Conservation (phyloP, 1,284 basidiomycete species). For the Austroboletus novae-zelandiae region DNA sequence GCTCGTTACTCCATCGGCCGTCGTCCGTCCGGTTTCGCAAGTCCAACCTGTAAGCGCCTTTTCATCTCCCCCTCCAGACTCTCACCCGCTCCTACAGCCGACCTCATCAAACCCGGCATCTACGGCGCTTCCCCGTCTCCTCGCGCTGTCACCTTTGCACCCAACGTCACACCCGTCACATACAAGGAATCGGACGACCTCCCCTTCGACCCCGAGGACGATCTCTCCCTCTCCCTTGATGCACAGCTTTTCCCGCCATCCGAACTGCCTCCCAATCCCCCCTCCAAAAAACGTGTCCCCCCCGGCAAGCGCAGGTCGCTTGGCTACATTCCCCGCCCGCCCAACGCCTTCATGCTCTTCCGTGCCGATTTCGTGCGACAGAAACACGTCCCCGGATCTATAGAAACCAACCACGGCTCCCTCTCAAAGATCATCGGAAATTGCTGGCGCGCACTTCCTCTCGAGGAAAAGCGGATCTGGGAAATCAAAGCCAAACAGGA, state of each 20-base stretch:
- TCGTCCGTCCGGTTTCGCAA: constrained; percentile 18
- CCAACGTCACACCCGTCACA: constrained; percentile 66
- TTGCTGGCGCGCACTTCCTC: constrained; percentile 64
- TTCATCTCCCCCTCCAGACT: accelerated
- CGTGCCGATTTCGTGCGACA: constrained; percentile 83
- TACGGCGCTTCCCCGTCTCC: constrained; percentile 47
- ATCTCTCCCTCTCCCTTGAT: constrained; percentile 19
- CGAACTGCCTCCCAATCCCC: constrained; percentile 34
- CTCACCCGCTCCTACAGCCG: constrained; percentile 21
- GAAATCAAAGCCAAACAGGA: constrained; percentile 62
- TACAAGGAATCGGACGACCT: constrained; percentile 49
- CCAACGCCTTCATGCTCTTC: constrained; percentile 94
- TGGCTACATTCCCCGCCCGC: constrained; percentile 82
- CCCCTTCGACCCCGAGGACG: constrained; percentile 18
- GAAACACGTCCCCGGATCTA: constrained; percentile 77
- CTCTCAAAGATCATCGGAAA: constrained; percentile 73
- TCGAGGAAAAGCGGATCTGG: constrained; percentile 67
- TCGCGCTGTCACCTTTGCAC: constrained; percentile 64
- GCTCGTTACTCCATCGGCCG: constrained; percentile 21
- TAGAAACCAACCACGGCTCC: constrained; percentile 82
- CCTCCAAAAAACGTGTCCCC: constrained; percentile 44
- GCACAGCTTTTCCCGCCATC: constrained; percentile 47
- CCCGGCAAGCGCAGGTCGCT: constrained; percentile 60
- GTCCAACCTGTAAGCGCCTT: constrained; percentile 8
- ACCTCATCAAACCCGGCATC: constrained; percentile 54